phyloP scores from a whole-genome alignment of 768 basidiomycete genomes.

The Tylopilus felleus region DNA sequence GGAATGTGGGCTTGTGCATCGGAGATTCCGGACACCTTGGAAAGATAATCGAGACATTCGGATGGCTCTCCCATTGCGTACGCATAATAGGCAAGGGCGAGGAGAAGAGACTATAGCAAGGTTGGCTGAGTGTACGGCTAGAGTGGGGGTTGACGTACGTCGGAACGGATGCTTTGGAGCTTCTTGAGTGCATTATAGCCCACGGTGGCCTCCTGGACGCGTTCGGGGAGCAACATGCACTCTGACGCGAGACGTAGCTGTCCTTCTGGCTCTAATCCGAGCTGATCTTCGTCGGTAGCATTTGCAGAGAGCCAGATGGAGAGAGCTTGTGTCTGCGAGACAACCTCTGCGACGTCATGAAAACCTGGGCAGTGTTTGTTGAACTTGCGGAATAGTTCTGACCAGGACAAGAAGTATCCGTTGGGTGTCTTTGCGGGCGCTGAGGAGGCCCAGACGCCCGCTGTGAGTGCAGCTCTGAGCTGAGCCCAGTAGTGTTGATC shows the following conservation, averaged over 20 bases:
- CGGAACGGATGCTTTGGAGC: slow-evolving; percentile 47
- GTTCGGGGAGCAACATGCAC: slow-evolving; percentile 52
- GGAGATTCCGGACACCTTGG: slow-evolving; percentile 50
- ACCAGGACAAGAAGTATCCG: slow-evolving; percentile 59
- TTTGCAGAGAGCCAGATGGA: slow-evolving; percentile 52
- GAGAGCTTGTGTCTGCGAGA: slow-evolving; percentile 62
- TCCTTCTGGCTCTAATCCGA: slow-evolving; percentile 41
- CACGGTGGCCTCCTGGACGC: slow-evolving; percentile 51
- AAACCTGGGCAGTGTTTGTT: slow-evolving; percentile 75
- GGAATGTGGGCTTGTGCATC: slow-evolving; percentile 56
- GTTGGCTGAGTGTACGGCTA: slow-evolving; percentile 3
- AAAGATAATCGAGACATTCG: slow-evolving; percentile 60
- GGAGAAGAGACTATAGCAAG: slow-evolving; percentile 54
- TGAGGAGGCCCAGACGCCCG: slow-evolving; percentile 66
- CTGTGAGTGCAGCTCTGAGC: slow-evolving; percentile 64
- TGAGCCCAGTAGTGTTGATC: slow-evolving; percentile 79
- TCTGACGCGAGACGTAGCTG: slow-evolving; percentile 46
- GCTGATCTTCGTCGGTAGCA: slow-evolving; percentile 53
- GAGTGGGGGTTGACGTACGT: slow-evolving; percentile 45
- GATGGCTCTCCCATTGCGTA: slow-evolving; percentile 69
- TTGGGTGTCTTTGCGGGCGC: slow-evolving; percentile 60
- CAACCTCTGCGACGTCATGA: slow-evolving; percentile 59
- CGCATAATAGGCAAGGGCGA: slow-evolving; percentile 74
- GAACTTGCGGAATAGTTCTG: slow-evolving; percentile 80
- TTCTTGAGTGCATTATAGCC: slow-evolving; percentile 55